Conservation (phyloP, 2,329 filamentous ascomycete species). For the Verticillium tricorpus region DNA sequence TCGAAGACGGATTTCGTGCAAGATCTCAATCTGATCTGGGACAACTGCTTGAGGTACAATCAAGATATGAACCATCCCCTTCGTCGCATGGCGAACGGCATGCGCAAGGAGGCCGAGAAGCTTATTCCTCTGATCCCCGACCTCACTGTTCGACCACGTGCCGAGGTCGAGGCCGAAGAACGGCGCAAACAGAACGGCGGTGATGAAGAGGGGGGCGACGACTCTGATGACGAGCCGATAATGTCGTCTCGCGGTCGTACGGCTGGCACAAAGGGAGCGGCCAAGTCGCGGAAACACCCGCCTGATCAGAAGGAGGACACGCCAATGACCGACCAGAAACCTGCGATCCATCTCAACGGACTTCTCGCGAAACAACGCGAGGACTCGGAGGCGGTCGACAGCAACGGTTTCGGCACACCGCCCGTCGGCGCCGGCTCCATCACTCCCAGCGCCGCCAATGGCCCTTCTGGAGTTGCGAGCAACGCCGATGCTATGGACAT, state of each 20-base stretch:
- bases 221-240: slow-evolving; percentile 95
- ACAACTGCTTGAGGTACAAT: slow-evolving; percentile 95
- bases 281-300: slow-evolving; percentile 70
- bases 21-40: slow-evolving; percentile 93
- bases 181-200: slow-evolving; percentile 82
- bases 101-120: slow-evolving; percentile 97
- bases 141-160: slow-evolving; percentile 81
- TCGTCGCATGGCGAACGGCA: slow-evolving; percentile 87
- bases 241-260: slow-evolving; percentile 95
- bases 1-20: slow-evolving; percentile 93
- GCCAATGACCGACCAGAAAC: slow-evolving; percentile 71
- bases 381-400: slow-evolving; percentile 76
- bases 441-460: slow-evolving; percentile 71
- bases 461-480: slow-evolving; percentile 61
- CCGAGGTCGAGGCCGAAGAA: slow-evolving; percentile 87
- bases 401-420: slow-evolving; percentile 83
- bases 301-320: slow-evolving; percentile 74
- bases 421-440: slow-evolving; percentile 63
- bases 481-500: slow-evolving; percentile 85
- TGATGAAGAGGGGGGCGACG: slow-evolving; percentile 77
- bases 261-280: slow-evolving; percentile 75
- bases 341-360: slow-evolving; percentile 62
- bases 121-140: slow-evolving; percentile 93
- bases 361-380: slow-evolving; percentile 56
- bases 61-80: slow-evolving; percentile 82